Percentiles rank a stretch among this genome's conserved stretches.
These are phyloP conservation scores for Aquanectria penicillioides DNA, from an alignment of 2,329 filamentous ascomycete species.

Conservation along the genomic window DNA sequence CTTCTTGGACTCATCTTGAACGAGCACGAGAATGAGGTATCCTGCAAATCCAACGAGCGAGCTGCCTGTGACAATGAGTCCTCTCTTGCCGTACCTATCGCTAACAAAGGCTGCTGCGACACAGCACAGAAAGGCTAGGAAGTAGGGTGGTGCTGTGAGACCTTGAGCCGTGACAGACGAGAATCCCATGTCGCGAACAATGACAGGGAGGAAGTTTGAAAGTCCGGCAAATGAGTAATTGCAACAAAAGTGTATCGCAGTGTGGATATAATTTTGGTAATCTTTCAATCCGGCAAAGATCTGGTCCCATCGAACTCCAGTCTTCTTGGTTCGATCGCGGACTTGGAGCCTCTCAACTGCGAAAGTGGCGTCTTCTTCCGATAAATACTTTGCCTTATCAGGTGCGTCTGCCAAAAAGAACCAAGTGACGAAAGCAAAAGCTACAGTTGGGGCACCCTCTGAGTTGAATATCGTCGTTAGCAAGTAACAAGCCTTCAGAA, in stretches of 20 bases:
- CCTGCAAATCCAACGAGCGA: constrained; percentile 7
- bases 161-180: constrained; percentile 24
- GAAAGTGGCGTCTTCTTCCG: constrained; percentile 14
- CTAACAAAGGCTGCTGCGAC: constrained; percentile 13
- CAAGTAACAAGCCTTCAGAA: neutral
- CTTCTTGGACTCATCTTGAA: constrained; percentile 15
- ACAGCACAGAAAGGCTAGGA: constrained; percentile 21
- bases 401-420: constrained; percentile 24
- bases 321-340: constrained; percentile 20
- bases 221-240: constrained; percentile 26
- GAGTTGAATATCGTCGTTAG: neutral
- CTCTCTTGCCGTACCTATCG: constrained; percentile 21
- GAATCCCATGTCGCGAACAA: constrained; percentile 23
- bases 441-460: constrained; percentile 24
- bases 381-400: constrained; percentile 14
- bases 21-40: neutral
- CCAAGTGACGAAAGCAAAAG: constrained; percentile 11
- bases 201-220: constrained; percentile 28
- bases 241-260: constrained; percentile 25
- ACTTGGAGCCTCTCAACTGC: constrained; percentile 20
- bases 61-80: constrained; percentile 14
- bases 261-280: constrained; percentile 25
- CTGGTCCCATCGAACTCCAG: constrained; percentile 20
- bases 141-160: constrained; percentile 21
- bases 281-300: constrained; percentile 18